phyloP scores from a whole-genome alignment of 345 rosid species.

The Hypericum perforatum region DNA sequence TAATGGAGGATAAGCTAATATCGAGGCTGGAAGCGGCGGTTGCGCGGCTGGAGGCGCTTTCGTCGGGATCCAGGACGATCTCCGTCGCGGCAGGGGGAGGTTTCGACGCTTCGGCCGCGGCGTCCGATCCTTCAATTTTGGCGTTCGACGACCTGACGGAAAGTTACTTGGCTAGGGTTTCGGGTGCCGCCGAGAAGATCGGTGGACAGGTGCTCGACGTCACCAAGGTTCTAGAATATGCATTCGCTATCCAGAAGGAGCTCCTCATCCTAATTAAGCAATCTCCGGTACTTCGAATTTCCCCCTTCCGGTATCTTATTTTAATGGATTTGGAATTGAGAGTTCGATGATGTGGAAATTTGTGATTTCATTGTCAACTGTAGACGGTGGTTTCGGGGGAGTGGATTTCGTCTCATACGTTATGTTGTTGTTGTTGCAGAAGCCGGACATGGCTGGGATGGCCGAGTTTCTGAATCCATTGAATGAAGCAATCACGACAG shows the following conservation, averaged over 20 bases:
- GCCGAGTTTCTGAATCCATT: conserved; percentile 75
- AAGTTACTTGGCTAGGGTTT: conserved; percentile 46
- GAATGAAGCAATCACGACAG: conserved; percentile 69
- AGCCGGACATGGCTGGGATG: conserved; percentile 65
- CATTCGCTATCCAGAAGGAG: conserved; percentile 51
- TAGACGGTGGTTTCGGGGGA: too few relatives aligned
- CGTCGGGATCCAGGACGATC: conserved; percentile 7
- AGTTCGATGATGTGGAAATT: too few relatives aligned
- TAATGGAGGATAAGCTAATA: conserved; percentile 71
- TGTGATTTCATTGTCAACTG: neutral
- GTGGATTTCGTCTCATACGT: neutral
- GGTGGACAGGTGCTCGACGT: conserved; percentile 78
- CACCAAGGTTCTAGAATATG: conserved; percentile 56
- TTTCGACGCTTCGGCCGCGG: conserved; percentile 4
- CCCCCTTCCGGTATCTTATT: neutral
- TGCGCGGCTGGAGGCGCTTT: conserved; percentile 55
- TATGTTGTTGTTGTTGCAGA: conserved; percentile 46
- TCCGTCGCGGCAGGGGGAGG: conserved; percentile 19
- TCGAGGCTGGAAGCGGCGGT: conserved; percentile 79
- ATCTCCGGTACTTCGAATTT: conserved; percentile 33
- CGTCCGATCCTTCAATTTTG: conserved; percentile 59
- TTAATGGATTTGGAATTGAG: neutral
- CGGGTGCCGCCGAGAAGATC: conserved; percentile 71
- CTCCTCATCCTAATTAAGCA: conserved; percentile 64
- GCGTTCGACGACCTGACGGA: conserved; percentile 67